Conservation (phyloP, 176 grass and related monocot species). For the Avena insularis region DNA sequence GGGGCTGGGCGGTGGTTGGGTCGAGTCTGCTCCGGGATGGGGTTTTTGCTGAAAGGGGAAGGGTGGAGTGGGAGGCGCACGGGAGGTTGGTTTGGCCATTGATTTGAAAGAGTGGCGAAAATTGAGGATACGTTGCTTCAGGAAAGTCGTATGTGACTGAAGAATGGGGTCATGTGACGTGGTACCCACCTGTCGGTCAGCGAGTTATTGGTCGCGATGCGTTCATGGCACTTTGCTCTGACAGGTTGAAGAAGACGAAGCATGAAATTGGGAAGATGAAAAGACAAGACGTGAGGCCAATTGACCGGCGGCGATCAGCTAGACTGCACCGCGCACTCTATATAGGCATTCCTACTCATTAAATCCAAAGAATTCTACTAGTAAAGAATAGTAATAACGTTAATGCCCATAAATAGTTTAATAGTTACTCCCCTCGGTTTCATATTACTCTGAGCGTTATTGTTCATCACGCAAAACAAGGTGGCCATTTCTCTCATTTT, state of each 20-base stretch:
- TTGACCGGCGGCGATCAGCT: background rate
- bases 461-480: too few species aligned
- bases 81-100: conserved; percentile 21
- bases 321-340: background rate
- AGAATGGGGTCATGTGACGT: accelerated
- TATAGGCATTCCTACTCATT: too few species aligned
- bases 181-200: background rate
- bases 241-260: conserved; percentile 26
- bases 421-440: too few species aligned
- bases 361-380: too few species aligned
- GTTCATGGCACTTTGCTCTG: background rate
- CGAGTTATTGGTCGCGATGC: too few species aligned
- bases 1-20: conserved; percentile 20
- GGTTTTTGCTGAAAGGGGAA: conserved; percentile 40
- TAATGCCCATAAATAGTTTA: too few species aligned
- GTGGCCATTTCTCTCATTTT: too few species aligned
- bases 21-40: conserved; percentile 22
- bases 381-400: too few species aligned
- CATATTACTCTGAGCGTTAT: too few species aligned
- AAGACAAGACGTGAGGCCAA: background rate
- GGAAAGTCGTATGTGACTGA: background rate
- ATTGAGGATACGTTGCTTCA: background rate
- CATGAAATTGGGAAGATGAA: conserved; percentile 12
- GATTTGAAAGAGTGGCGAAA: conserved; percentile 42
- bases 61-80: background rate